Evolutionary conservation across 805 yeast species (phyloP), one percentile per base, ranked within the genome.

Genomic region (Metschnikowia similis): DNA sequence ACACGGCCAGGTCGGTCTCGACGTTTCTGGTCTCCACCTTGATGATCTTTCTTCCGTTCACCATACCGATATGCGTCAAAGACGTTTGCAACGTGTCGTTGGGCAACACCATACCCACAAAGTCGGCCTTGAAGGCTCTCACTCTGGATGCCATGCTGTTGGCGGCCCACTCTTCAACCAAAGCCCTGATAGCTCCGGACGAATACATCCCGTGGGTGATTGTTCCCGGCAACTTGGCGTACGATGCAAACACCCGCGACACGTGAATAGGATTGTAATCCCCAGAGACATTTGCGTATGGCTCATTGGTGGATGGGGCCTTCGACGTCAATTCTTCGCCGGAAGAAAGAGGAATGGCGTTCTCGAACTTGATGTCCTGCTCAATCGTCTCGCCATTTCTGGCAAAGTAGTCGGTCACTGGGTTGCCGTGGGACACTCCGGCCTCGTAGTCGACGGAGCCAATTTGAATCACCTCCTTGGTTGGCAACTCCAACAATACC

Each of bases 191-290:
- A 55, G 96, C 81, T 54, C 97, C 99, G 66, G 96, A 87, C 17
- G 97, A 88, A 80, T 82, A 95, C 99, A 94, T 95, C 68, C 99
- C 99, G 66, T 95, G 99, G 35, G 99, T 94, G 63, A 94, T 94
- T 35, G 98, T 94, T 59, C 99, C 99, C 52, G 97, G 97, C 65
- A 94, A 79, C 64, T 83, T 83, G 41, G 96, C 98, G 67, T 94
- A 94, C 55, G 83, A 79, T 49, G 99, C 91, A 72, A 94, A 94
- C 46, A 89, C 94, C 66, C 96, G 85, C 34, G 96, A 87, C 53
- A 95, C 98, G 69, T 94, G 99, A 62, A 94, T 94, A 55, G 99
- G 99, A 72, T 94, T 94, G 83, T 81, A 92, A 72, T 94, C 99
- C 66, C 98, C 98, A 55, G 98, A 92, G 39, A 94, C 97, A 66